Percentiles rank a stretch among this genome's conserved stretches.
Conservation (phyloP, 371 early-diverging fungal genomes). For the Quaeritorhiza haematococci region DNA sequence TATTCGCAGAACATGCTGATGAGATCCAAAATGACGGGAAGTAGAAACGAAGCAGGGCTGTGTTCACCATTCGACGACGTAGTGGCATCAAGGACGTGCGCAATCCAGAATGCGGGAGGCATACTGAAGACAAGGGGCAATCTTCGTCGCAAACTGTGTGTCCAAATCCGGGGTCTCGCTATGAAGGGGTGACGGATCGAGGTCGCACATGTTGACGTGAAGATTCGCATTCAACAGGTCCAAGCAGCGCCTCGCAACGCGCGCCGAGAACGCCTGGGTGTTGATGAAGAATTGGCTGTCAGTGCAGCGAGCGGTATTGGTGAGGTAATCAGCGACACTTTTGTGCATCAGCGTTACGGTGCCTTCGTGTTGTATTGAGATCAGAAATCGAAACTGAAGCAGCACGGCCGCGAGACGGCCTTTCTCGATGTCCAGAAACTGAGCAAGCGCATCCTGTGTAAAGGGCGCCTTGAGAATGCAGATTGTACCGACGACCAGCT, state of each 20-base stretch:
- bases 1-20: too few relatives aligned
- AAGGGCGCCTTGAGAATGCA: not conserved
- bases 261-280: not conserved
- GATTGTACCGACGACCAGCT: not conserved
- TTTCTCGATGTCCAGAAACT: not conserved
- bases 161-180: not conserved
- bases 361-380: not conserved
- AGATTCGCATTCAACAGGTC: not conserved
- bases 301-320: not conserved
- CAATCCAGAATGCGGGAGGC: too few relatives aligned
- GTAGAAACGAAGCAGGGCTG: too few relatives aligned
- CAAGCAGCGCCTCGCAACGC: not conserved
- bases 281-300: not conserved
- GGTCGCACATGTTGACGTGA: not conserved
- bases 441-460: not conserved
- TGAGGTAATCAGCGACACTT: not conserved
- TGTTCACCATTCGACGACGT: too few relatives aligned
- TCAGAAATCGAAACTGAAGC: not conserved
- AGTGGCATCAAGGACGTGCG: too few relatives aligned
- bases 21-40: too few relatives aligned
- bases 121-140: not conserved
- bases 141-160: not conserved
- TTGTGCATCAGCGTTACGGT: not conserved
- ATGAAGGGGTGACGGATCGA: not conserved
- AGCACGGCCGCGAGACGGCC: not conserved